Conservation (phyloP, 2,329 filamentous ascomycete genomes). For the Penicillium sp. region DNA sequence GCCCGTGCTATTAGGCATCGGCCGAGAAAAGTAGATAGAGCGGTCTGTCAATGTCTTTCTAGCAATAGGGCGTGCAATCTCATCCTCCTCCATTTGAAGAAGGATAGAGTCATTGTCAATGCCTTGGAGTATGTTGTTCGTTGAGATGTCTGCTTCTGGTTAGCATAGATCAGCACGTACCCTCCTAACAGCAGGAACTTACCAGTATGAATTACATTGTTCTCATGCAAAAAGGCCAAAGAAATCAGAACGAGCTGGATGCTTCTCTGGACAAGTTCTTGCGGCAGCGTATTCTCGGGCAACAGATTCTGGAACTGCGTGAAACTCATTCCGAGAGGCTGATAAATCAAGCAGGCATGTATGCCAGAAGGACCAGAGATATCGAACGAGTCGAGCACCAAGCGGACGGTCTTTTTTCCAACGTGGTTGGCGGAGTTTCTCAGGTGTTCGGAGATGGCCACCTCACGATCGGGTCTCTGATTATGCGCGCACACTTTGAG, state of each 20-base stretch:
- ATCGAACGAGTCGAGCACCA: constrained; percentile 22
- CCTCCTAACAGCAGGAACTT: constrained; percentile 7
- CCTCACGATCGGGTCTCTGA: neutral
- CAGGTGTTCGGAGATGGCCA: constrained; percentile 1
- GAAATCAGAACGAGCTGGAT: constrained; percentile 2
- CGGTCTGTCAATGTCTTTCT: constrained; percentile 32
- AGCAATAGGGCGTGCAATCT: constrained; percentile 26
- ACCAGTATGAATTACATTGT: constrained; percentile 27
- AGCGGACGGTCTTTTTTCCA: neutral
- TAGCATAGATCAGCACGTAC: neutral
- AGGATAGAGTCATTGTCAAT: constrained; percentile 28
- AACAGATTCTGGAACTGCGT: constrained; percentile 16
- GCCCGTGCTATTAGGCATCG: constrained; percentile 17
- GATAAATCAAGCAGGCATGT: constrained; percentile 31
- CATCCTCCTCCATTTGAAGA: constrained; percentile 28
- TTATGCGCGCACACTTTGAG: constrained; percentile 26
- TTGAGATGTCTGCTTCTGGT: constrained; percentile 28
- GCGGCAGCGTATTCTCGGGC: constrained; percentile 17
- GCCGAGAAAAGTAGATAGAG: constrained; percentile 28
- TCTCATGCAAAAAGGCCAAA: constrained; percentile 32
- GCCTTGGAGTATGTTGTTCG: constrained; percentile 32
- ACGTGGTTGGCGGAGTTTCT: neutral
- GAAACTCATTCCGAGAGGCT: constrained; percentile 27
- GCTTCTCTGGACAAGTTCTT: constrained; percentile 18
- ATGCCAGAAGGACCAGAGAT: constrained; percentile 19